phyloP scores from a whole-genome alignment of 495 filamentous ascomycete species.

The Niebla homalea region DNA sequence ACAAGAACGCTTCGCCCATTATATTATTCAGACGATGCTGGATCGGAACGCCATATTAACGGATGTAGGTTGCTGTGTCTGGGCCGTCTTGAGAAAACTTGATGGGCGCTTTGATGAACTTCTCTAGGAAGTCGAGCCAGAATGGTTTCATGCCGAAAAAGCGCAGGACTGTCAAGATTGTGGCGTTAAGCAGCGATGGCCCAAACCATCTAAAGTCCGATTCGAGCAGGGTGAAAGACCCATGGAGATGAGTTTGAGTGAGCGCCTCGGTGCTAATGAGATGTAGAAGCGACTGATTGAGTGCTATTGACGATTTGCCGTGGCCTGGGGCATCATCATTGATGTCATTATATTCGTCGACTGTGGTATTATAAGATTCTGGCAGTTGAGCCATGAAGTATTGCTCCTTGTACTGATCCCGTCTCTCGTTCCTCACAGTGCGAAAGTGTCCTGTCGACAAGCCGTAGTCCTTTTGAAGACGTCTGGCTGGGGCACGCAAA shows the following conservation, averaged over 20 bases:
- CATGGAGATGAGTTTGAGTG: constrained; percentile 35
- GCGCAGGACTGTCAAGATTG: constrained; percentile 33
- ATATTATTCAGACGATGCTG: constrained; percentile 39
- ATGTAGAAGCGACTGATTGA: constrained; percentile 43
- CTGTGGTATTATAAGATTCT: constrained; percentile 4
- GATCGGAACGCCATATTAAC: constrained; percentile 37
- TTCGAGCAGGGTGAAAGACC: constrained; percentile 39
- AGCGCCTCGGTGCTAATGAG: constrained; percentile 42
- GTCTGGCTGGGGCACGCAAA: constrained; percentile 8
- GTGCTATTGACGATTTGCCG: constrained; percentile 22
- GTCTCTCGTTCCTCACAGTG: constrained; percentile 15
- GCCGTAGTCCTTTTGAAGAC: constrained; percentile 20
- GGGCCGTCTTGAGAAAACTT: constrained; percentile 37
- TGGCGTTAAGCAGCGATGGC: constrained; percentile 42
- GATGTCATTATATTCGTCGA: constrained; percentile 14
- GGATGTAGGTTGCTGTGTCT: constrained; percentile 25
- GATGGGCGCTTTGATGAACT: constrained; percentile 41
- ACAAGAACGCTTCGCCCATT: constrained; percentile 41
- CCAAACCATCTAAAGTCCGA: constrained; percentile 43
- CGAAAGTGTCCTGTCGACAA: not conserved
- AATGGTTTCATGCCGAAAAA: constrained; percentile 39
- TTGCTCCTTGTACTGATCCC: constrained; percentile 17
- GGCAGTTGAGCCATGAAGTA: constrained; percentile 36
- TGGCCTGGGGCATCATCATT: constrained; percentile 17
- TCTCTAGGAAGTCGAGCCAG: constrained; percentile 44